These are phyloP conservation scores for Botryobasidium botryosum DNA, from an alignment of 768 basidiomycete species.

Conservation along the genomic window DNA sequence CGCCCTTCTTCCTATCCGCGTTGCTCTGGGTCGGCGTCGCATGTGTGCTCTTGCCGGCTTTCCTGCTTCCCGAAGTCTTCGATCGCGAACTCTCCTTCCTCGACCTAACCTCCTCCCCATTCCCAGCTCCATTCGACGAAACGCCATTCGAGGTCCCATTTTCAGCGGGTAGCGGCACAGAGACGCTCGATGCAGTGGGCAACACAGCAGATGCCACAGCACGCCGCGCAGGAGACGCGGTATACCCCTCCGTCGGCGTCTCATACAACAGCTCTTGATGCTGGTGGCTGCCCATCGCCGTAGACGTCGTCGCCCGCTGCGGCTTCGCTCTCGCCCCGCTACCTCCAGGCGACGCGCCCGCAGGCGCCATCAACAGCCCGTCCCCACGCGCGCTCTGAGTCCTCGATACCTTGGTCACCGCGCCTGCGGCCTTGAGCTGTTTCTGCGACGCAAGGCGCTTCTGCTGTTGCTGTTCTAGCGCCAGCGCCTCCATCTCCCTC, in stretches of 20 bases:
- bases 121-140: too few species aligned
- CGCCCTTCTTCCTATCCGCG: conserved; percentile 34
- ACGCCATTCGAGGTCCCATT: too few species aligned
- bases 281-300: conserved; percentile 14
- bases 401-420: conserved; percentile 27
- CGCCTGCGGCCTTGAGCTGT: conserved; percentile 31
- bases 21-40: too few species aligned
- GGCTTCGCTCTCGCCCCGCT: background rate
- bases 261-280: conserved; percentile 65
- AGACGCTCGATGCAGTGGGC: conserved; percentile 12
- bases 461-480: conserved; percentile 71
- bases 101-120: conserved; percentile 6
- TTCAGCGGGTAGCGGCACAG: background rate
- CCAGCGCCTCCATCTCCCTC: conserved; percentile 59
- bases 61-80: conserved; percentile 14
- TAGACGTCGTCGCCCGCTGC: conserved; percentile 4
- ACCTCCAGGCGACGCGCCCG: background rate
- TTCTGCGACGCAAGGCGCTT: conserved; percentile 68
- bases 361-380: background rate
- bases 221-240: conserved; percentile 24
- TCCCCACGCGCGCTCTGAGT: conserved; percentile 11
- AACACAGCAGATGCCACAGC: conserved; percentile 28
- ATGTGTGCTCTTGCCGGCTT: background rate
- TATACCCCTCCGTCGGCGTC: conserved; percentile 38
- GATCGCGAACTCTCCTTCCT: conserved; percentile 11